A percentile compares a stretch with the other conserved stretches of the same genome.
These are phyloP conservation scores for Clonostachys chloroleuca DNA, from an alignment of 2,329 filamentous ascomycete species.

Conservation along the genomic window DNA sequence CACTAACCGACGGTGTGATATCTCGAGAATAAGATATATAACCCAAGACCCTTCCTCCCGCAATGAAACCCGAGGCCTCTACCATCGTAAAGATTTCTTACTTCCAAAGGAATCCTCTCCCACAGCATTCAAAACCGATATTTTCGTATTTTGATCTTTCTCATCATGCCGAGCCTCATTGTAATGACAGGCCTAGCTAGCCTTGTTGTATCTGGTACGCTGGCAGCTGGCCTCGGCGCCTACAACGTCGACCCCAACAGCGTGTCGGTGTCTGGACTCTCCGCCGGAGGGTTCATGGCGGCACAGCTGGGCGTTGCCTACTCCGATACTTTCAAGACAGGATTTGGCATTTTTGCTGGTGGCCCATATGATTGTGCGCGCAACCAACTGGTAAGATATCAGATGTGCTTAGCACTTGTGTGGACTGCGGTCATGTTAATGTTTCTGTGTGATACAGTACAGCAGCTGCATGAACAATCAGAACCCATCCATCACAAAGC, in stretches of 20 bases:
- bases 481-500: constrained; percentile 1
- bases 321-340: constrained; percentile 4
- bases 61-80: too few species aligned
- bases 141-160: too few species aligned
- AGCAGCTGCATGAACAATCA: constrained; percentile 6
- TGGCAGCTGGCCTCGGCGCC: neutral
- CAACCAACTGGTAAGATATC: constrained; percentile 1
- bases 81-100: too few species aligned
- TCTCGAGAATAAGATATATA: too few species aligned
- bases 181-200: too few species aligned
- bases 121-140: too few species aligned
- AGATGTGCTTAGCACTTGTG: neutral
- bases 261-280: constrained; percentile 5
- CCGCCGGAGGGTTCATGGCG: constrained; percentile 7
- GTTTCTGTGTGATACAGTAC: neutral
- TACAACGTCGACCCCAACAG: constrained; percentile 6
- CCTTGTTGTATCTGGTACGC: too few species aligned
- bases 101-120: too few species aligned
- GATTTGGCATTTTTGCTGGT: constrained; percentile 7
- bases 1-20: too few species aligned
- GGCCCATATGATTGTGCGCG: constrained; percentile 6
- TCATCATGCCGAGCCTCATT: too few species aligned
- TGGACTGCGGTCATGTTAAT: neutral
- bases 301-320: constrained; percentile 6
- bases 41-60: too few species aligned